These are phyloP conservation scores for Aristolochia fimbriata DNA, from an alignment of 164 flowering plant genomes.

Conservation along the genomic window DNA sequence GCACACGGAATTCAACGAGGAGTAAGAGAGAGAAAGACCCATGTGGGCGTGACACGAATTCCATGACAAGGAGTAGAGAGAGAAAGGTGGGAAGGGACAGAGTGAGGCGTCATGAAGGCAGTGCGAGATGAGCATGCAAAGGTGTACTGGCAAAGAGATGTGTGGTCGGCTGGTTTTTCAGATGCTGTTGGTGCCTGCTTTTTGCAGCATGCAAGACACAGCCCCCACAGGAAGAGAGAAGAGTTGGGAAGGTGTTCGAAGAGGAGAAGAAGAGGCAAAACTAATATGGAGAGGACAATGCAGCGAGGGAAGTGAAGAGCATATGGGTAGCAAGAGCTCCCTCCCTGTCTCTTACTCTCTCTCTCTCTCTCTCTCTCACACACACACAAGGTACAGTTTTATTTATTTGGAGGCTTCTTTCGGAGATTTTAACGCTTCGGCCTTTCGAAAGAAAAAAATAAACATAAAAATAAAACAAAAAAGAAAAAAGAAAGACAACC, in stretches of 20 bases:
- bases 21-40: conserved; percentile 4
- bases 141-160: background rate
- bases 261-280: conserved; percentile 2
- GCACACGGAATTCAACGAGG: conserved; percentile 3
- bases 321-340: too few species aligned
- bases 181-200: conserved; percentile 8
- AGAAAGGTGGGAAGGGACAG: background rate
- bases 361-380: conserved; percentile 2
- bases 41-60: conserved; percentile 5
- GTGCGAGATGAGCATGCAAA: conserved; percentile 1
- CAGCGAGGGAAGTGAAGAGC: background rate
- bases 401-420: background rate
- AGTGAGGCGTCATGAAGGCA: background rate
- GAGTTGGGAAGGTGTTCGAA: background rate
- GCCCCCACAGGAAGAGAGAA: background rate
- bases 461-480: background rate
- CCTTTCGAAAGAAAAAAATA: too few species aligned
- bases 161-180: conserved; percentile 10
- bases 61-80: background rate
- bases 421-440: too few species aligned
- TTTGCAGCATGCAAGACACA: background rate
- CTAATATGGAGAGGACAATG: conserved; percentile 1
- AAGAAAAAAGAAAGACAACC: too few species aligned
- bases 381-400: background rate
- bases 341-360: background rate